Base-by-base conservation (phyloP, 2,329 filamentous ascomycete species). In the Phialocephala subalpina region DNA sequence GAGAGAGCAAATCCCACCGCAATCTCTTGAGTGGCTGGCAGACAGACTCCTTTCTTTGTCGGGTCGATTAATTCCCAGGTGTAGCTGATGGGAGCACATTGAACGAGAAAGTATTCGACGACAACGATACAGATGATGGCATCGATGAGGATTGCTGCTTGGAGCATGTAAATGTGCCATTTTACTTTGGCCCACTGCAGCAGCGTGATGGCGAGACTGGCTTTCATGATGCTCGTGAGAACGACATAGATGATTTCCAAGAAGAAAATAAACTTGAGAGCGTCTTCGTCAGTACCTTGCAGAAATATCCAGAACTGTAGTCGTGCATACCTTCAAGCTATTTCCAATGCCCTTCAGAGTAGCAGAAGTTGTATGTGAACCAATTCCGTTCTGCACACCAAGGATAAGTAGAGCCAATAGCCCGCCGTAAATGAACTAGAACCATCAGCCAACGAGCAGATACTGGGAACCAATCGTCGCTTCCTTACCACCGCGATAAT, bases 161-260 rank as follows among this genome's bases (percentile, higher is more conserved):
- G 61, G n/a, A 71, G 58, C 16, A 69, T 56, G n/a, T 35, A 58
- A 38, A 61, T 65, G 38, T 66, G 66, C 14, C 62, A 20, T 40
- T 63, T 68, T 36, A 20, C 58, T 20, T 60, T 64, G 8, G 68
- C 64, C 70, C 68, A 70, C 57, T 68, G 66, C 7, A 67, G 42
- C 20, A 70, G 64, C 2, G 66, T 70, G 14, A 65, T 60, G 7
- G 70, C 70, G 14, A 72, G 59, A 57, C 64, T 67, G 18, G 62
- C 70, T 64, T 72, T 72, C 70, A 72, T 72, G 45, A 70, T 56
- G 25, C 55, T 63, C 6, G 70, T 72, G 14, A 72, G 66, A 47
- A 69, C 27, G 20, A 72, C 70, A 55, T 72, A 72, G 53, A 72
- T 64, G 45, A 72, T 49, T 56, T 72, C 70, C 11, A 72, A 60